These are phyloP conservation scores for Aspergillus piperis DNA, from an alignment of 2,329 filamentous ascomycete genomes.

Conservation along the genomic window DNA sequence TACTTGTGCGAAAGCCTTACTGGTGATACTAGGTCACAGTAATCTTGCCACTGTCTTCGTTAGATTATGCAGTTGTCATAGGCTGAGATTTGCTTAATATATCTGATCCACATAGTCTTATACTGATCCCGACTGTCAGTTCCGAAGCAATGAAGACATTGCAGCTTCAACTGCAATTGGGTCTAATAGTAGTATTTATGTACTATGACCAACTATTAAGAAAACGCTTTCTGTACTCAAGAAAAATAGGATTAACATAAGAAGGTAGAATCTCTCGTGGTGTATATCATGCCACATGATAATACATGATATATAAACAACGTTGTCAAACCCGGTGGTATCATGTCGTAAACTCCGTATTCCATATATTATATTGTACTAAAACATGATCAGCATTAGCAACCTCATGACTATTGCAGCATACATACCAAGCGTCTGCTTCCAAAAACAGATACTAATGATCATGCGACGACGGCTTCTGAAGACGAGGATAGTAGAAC, in stretches of 20 bases:
- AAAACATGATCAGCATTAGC: neutral
- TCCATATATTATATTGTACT: neutral
- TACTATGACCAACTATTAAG: no score
- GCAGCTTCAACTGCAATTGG: no score
- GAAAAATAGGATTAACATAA: neutral
- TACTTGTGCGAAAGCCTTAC: no score
- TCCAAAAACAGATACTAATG: neutral
- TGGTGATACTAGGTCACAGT: no score
- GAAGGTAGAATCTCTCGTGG: neutral
- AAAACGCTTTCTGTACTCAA: no score
- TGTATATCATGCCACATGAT: neutral
- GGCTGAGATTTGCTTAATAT: no score
- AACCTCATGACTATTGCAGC: neutral
- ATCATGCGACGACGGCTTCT: conserved; percentile 17
- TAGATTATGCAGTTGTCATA: no score
- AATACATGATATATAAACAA: neutral
- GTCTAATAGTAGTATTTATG: no score
- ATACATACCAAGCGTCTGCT: neutral
- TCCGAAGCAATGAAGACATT: no score
- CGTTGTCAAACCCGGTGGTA: neutral
- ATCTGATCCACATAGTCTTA: no score
- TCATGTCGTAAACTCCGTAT: conserved; percentile 1
- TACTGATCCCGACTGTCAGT: no score
- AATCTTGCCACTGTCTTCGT: no score
- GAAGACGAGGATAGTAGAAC: conserved; percentile 31